A percentile compares a stretch with the other conserved stretches of the same genome.
phyloP scores from a whole-genome alignment of 257 asterid genomes.

The Ballota nigra region DNA sequence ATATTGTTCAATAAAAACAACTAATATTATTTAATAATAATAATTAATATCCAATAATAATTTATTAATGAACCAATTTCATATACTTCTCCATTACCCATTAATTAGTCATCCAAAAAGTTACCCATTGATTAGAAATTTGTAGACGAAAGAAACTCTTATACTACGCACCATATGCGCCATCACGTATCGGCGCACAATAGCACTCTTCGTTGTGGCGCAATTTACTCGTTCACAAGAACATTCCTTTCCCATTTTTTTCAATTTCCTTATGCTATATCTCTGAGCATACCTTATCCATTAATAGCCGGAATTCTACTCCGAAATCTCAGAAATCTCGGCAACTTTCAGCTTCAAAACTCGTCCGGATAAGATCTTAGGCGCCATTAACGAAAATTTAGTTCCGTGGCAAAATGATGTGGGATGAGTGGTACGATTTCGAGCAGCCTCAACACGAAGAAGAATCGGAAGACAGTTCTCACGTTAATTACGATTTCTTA shows the following conservation, averaged over 20 bases:
- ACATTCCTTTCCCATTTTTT: not conserved
- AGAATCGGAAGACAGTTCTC: constrained; percentile 40
- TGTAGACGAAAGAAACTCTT: not conserved
- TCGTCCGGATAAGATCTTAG: not conserved
- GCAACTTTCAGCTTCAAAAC: not conserved
- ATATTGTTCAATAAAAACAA: too few relatives aligned
- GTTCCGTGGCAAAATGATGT: constrained; percentile 44
- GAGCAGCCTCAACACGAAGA: constrained; percentile 32
- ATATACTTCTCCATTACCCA: too few relatives aligned
- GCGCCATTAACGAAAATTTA: not conserved
- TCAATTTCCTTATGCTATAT: constrained; percentile 1
- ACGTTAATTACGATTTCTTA: constrained; percentile 60
- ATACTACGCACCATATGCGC: not conserved
- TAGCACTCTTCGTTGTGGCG: constrained; percentile 7
- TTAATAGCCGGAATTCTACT: not conserved
- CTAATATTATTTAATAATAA: too few relatives aligned
- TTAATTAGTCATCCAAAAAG: too few relatives aligned
- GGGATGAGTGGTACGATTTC: constrained; percentile 65
- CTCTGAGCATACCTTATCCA: constrained; percentile 27
- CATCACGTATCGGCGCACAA: not conserved
- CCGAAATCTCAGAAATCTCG: not conserved
- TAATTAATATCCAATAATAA: too few relatives aligned
- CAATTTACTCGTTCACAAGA: too few relatives aligned
- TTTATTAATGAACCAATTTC: too few relatives aligned
- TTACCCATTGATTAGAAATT: too few relatives aligned